Evolutionary conservation across 1,284 basidiomycete species (phyloP).

Genomic region (Moesziomyces antarcticus): DNA sequence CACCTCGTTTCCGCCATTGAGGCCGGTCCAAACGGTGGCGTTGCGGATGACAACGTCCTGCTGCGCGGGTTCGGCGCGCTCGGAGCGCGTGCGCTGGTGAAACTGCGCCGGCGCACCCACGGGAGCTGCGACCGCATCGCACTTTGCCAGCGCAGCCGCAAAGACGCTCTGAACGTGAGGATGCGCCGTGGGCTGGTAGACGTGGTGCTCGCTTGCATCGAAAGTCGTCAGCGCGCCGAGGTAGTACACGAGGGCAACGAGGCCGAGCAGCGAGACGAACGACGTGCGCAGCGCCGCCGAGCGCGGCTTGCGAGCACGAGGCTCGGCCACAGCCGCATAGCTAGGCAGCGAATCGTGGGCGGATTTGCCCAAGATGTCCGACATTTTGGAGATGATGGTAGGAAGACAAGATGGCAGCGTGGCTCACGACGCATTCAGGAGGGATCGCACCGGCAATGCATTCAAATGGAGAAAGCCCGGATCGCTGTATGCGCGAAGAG

Average conservation of each 20-base stretch:
- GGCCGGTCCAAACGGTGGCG: conserved; percentile 82
- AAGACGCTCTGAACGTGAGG: conserved; percentile 31
- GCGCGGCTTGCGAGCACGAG: conserved; percentile 14
- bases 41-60: conserved; percentile 78
- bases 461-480: not conserved
- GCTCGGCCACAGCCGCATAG: conserved; percentile 9
- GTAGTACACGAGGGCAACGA: conserved; percentile 31
- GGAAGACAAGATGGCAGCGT: not conserved
- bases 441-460: conserved; percentile 19
- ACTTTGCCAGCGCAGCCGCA: conserved; percentile 36
- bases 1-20: conserved; percentile 75
- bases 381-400: conserved; percentile 18
- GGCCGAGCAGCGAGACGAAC: conserved; percentile 25
- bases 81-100: conserved; percentile 74
- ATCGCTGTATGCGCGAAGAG: not conserved
- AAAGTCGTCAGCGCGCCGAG: conserved; percentile 21
- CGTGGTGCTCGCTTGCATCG: conserved; percentile 18
- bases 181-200: conserved; percentile 42
- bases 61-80: conserved; percentile 76
- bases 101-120: conserved; percentile 72
- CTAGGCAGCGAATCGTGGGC: conserved; percentile 19
- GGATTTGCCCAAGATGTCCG: conserved; percentile 15
- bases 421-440: not conserved
- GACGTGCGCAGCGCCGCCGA: conserved; percentile 15
- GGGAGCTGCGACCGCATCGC: conserved; percentile 29